Percentiles rank a stretch among this genome's conserved stretches.
These are phyloP conservation scores for Chlamydomonas eustigma DNA, from an alignment of 139 green algal genomes.

Conservation along the genomic window DNA sequence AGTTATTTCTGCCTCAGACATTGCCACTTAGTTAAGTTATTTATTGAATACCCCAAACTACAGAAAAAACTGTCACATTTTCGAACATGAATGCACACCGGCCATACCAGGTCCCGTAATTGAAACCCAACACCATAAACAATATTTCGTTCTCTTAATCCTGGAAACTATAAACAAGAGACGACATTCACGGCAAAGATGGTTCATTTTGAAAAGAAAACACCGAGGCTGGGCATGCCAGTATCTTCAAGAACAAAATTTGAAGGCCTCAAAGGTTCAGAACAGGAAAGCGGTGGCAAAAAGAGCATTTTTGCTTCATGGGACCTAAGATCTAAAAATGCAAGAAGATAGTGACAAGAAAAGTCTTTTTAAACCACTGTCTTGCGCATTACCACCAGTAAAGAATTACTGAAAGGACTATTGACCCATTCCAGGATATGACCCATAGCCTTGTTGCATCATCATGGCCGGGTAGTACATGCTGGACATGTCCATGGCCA, in stretches of 20 bases:
- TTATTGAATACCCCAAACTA: not conserved
- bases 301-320: not conserved
- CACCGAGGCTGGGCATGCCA: no score
- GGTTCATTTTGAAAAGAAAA: no score
- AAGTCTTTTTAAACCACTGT: not conserved
- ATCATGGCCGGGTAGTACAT: constrained; percentile 9
- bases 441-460: not conserved
- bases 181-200: no score
- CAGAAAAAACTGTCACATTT: not conserved
- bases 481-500: constrained; percentile 7
- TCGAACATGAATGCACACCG: not conserved
- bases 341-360: not conserved
- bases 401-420: not conserved
- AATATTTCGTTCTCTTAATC: not conserved
- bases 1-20: not conserved
- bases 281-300: no score
- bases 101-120: not conserved
- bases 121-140: not conserved
- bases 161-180: no score
- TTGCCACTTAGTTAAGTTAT: not conserved
- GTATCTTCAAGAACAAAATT: no score
- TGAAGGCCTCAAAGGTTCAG: no score
- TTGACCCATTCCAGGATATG: not conserved
- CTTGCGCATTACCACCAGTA: not conserved
- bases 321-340: not conserved